These are phyloP conservation scores for Arachis monticola DNA, from an alignment of 331 rosid genomes.

Conservation along the genomic window DNA sequence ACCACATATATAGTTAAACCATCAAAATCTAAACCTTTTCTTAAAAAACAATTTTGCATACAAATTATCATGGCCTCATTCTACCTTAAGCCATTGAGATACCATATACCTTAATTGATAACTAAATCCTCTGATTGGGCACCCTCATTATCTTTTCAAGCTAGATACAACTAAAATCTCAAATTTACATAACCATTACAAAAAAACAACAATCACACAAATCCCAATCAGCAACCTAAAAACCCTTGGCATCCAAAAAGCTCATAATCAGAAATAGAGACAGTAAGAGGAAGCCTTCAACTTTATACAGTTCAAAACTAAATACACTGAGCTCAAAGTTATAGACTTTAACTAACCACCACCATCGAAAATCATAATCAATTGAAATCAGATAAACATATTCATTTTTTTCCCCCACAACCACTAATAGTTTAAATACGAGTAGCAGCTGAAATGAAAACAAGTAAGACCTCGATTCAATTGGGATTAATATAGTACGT, in stretches of 20 bases:
- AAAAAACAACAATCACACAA: constrained; percentile 18
- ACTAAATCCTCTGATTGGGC: background rate
- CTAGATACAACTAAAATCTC: background rate
- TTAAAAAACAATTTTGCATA: no score
- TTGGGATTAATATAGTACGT: constrained; percentile 5
- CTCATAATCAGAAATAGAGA: background rate
- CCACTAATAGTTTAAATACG: background rate
- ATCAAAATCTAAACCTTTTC: background rate
- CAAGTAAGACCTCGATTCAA: background rate
- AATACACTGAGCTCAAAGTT: background rate
- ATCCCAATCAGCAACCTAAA: constrained; percentile 10
- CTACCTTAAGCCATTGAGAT: background rate
- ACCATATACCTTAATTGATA: background rate
- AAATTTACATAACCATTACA: background rate
- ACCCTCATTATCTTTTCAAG: background rate
- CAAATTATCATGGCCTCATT: background rate
- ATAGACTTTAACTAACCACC: constrained; percentile 23
- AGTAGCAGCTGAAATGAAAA: background rate
- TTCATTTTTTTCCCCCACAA: background rate
- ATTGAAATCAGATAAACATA: background rate
- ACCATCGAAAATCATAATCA: constrained; percentile 14
- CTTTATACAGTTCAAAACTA: background rate
- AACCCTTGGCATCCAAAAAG: constrained; percentile 1
- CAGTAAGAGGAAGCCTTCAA: background rate
- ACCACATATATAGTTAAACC: background rate